Base-by-base conservation (phyloP, 2,329 filamentous ascomycete genomes). In the Colletotrichum endophyticum region DNA sequence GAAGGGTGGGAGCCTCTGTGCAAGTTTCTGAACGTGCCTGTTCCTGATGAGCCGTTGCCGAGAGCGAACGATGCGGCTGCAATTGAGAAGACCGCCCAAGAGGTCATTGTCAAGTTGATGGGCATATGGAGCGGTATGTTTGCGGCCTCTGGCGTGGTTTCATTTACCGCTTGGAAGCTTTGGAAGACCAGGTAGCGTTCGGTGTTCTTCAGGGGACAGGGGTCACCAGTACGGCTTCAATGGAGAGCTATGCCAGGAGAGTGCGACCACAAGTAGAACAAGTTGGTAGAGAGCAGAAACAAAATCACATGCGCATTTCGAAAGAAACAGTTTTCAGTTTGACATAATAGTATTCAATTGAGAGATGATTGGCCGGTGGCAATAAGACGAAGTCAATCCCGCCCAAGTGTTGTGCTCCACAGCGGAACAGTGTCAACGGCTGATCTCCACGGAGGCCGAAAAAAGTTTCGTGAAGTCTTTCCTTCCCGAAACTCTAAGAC, bases 1-100 rank as follows among this genome's bases (percentile, higher is more conserved):
- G 81, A 85, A 44, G 82, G 83, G 39, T 85, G 83, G 84, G 83
- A 79, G 28, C 83, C 84, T 6, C 79, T 86, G 12, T 86, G 84
- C 78, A 70, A 80, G 36, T 85, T 86, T 74, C 77, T 86, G 1
- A 82, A 82, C 30, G 82, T 84, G 53, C 73, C 80, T 0, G 78
- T 85, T 0, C 85, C 84, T 1, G 69, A 78, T 13, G 72, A 30
- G 22, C 53, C 75, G 7, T 78, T 81, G 62, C 80, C 80, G 2
- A 75, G 68, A 19, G 57, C 70, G 2, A 78, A 80, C 36, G 59
- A 70, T 8, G 53, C 66, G 11, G 39, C 66, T 25, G 44, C 66
- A 11, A 49, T 30, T 27, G 66, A 68, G 25, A 44, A 39, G 16
- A 27, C 63, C 5, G 63, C 63, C 8, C 34, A 49, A 8, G 66